phyloP scores from a whole-genome alignment of 1,139 yeast genomes.

The Candida sojae region DNA sequence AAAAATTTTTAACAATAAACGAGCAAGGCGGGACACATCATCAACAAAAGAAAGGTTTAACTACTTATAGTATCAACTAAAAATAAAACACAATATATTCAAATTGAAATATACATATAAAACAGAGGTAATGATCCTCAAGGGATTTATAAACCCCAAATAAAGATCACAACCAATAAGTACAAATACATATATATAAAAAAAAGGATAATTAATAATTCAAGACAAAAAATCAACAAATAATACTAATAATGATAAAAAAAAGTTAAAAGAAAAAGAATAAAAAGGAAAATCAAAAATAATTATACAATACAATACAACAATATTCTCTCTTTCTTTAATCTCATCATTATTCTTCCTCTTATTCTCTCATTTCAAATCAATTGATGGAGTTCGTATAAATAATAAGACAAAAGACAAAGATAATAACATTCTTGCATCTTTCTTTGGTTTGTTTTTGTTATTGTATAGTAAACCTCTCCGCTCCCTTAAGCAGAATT shows the following conservation, averaged over 20 bases:
- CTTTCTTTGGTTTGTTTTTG: neutral
- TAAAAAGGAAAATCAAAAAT: neutral
- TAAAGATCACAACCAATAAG: neutral
- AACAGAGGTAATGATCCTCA: neutral
- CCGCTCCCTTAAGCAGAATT: conserved; percentile 16
- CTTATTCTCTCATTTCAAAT: neutral
- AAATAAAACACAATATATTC: neutral
- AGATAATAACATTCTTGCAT: neutral
- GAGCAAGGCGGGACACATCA: no score
- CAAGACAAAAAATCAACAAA: neutral
- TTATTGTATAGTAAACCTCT: neutral
- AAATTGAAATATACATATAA: neutral
- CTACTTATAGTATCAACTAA: neutral
- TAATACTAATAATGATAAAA: neutral
- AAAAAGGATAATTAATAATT: neutral
- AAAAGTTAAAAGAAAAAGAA: neutral
- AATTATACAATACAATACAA: neutral
- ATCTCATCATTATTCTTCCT: neutral
- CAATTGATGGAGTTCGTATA: neutral
- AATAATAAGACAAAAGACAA: neutral
- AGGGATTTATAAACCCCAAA: no score
- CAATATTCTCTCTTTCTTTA: neutral
- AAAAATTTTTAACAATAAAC: no score
- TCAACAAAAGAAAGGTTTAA: neutral
- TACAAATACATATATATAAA: neutral